phyloP scores from a whole-genome alignment of 2,329 filamentous ascomycete genomes.

The Colletotrichum sp. region DNA sequence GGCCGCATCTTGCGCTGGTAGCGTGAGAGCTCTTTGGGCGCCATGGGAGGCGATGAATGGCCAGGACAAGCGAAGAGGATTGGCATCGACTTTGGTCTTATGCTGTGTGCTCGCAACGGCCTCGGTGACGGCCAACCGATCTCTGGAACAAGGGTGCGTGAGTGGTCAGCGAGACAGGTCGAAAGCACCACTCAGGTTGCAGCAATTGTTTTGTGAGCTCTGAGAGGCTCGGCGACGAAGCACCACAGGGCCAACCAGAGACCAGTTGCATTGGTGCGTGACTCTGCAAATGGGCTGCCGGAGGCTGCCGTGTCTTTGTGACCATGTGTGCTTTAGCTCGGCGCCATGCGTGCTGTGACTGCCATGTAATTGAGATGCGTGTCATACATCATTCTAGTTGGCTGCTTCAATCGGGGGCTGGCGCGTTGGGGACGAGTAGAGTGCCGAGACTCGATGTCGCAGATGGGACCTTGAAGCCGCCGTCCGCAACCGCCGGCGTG shows the following conservation, averaged over 20 bases:
- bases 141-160: not conserved
- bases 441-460: not conserved
- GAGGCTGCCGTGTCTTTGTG: not conserved
- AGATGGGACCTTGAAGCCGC: not conserved
- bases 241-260: not conserved
- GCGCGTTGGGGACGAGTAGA: not conserved
- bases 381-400: not conserved
- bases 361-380: not conserved
- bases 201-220: not conserved
- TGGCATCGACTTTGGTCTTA: not conserved
- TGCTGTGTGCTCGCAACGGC: not conserved
- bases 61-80: not conserved
- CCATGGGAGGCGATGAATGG: not conserved
- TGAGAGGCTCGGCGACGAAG: constrained; percentile 10
- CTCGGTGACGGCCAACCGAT: not conserved
- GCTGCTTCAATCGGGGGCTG: not conserved
- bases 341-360: not conserved
- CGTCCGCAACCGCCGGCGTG: not conserved
- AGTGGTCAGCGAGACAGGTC: not conserved
- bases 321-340: not conserved
- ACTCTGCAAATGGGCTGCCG: not conserved
- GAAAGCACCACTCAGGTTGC: constrained; percentile 5
- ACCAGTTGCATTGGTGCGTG: not conserved
- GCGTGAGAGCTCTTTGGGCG: not conserved
- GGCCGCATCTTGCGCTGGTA: not conserved